Conservation (phyloP, 768 basidiomycete genomes). For the Rhizopogon vinicolor region DNA sequence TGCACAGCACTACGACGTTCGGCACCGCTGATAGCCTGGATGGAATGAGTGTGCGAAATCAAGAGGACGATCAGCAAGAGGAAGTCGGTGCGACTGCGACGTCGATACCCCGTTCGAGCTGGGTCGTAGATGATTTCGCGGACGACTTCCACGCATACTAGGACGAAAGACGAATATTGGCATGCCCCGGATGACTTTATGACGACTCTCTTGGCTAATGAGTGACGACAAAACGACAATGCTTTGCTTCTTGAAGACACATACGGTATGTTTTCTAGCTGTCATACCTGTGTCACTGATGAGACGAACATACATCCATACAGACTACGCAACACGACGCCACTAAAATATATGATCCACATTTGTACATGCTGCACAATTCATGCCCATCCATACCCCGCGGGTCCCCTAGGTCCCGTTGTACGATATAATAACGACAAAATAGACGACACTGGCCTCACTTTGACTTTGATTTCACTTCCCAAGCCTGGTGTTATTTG, state of each 20-base stretch:
- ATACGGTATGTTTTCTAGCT: conserved; percentile 4
- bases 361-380: conserved; percentile 1
- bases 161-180: neutral
- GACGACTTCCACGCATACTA: neutral
- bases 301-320: neutral
- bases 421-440: conserved; percentile 17
- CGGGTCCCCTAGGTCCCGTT: conserved; percentile 12
- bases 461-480: neutral
- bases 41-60: conserved; percentile 2
- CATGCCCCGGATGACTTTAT: neutral
- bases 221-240: neutral
- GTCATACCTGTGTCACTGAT: neutral
- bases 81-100: conserved; percentile 11
- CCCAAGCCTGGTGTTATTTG: neutral
- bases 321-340: conserved; percentile 3
- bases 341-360: neutral
- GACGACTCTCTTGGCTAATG: neutral
- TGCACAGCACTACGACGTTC: conserved; percentile 29
- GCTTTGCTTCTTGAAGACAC: neutral
- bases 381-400: neutral
- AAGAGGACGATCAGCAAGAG: neutral
- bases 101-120: conserved; percentile 6
- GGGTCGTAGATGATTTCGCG: conserved; percentile 2
- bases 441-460: neutral
- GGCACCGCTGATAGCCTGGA: conserved; percentile 22